Conservation (phyloP, 345 rosid genomes). For the Sonneratia alba region DNA sequence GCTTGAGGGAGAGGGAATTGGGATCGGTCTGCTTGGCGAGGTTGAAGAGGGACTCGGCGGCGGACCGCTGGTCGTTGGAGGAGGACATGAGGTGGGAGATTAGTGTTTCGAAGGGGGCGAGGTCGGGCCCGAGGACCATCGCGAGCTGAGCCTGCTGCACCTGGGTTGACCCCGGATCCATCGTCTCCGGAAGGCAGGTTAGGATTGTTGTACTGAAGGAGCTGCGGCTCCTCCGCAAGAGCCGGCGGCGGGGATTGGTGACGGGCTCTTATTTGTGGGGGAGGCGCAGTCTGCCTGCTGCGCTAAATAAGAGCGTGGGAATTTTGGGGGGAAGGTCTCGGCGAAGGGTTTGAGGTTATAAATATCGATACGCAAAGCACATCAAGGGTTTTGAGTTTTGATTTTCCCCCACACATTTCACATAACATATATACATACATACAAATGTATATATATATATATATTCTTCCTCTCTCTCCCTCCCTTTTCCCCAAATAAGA, state of each 20-base stretch:
- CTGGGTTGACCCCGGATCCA: constrained; percentile 73
- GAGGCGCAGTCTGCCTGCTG: no score
- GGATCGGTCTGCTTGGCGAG: constrained; percentile 89
- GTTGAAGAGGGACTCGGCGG: constrained; percentile 80
- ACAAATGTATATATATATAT: no score
- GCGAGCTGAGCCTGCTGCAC: constrained; percentile 81
- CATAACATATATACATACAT: no score
- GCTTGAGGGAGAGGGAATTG: constrained; percentile 69
- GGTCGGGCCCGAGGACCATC: constrained; percentile 67
- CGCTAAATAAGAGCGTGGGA: no score
- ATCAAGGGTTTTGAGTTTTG: no score
- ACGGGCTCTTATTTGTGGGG: no score
- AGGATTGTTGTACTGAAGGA: constrained; percentile 3
- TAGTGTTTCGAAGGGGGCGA: constrained; percentile 72
- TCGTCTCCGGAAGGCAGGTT: constrained; percentile 17
- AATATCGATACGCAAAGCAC: not conserved
- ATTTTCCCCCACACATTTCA: no score
- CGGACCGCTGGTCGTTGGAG: constrained; percentile 84
- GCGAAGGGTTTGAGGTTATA: constrained; percentile 12
- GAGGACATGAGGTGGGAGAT: constrained; percentile 90
- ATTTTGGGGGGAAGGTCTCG: constrained; percentile 9
- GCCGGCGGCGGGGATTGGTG: not conserved
- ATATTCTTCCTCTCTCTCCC: no score
- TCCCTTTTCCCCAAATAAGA: no score
- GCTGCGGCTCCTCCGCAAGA: not conserved